Base-by-base conservation (phyloP, 164 flowering plant species). In the Sextonia rubra region DNA sequence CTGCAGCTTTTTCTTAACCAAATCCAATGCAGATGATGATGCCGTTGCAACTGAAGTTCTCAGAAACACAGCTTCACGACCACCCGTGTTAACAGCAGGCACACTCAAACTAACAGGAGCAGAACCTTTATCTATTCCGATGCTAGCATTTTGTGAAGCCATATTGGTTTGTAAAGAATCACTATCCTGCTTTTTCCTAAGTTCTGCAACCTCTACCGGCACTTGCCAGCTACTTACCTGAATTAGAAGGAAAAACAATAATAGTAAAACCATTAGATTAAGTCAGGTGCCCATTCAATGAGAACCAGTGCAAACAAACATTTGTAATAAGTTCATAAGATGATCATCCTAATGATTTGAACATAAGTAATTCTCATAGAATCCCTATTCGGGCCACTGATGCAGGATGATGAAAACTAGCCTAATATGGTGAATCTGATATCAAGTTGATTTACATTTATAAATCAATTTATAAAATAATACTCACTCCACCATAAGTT, bases 181-280 rank as follows among this genome's bases (percentile, higher is more conserved):
- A 73, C 23, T 75, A 14, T 90, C 94, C 75, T 83, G 92, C 79
- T 88, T 88, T 84, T 81, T 87, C 82, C 79, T 86, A 79, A 88
- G 75, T 75, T 91, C 98, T 20, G 85, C 76, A 63, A 96, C 93
- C 78, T 92, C 99, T 44, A 62, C 27, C 12, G 99, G 99, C 49
- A 96, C 76, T 80, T 96, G 97, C 99, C 99, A 96, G 83, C 98
- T 89, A 83, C 97, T 96, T 55, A 88, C 73, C 99, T 96, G 82
- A 69, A 76, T 60, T 20, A 9, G 9, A 71, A 64, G 22, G 58
- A 18, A 68, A 58, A 8, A 17, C 20, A 25, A 15, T n/a, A 12
- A 64, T 26, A 6, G 17, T 4, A 26, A 3, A 29, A 24, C 32
- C 26, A 64, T 12, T 20, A 12, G 30, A 26, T 15, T 4, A 17